A percentile compares a stretch with the other conserved stretches of the same genome.
These are phyloP conservation scores for Saturnispora besseyi DNA, from an alignment of 805 yeast genomes.

Conservation along the genomic window DNA sequence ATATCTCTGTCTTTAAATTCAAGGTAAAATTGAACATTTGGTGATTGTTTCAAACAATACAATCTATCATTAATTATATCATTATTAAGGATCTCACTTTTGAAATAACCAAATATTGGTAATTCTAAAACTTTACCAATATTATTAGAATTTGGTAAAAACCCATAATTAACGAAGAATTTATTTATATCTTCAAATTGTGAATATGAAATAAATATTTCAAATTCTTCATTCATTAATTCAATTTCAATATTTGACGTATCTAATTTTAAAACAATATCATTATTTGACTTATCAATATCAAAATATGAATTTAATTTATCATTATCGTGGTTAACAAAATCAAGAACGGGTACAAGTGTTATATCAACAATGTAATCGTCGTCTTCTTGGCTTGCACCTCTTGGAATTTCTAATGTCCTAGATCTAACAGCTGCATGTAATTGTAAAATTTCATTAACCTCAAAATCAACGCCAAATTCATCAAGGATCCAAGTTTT, in stretches of 20 bases:
- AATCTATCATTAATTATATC: conserved; percentile 15
- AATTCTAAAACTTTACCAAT: conserved; percentile 26
- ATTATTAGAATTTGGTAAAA: conserved; percentile 29
- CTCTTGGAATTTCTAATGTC: conserved; percentile 51
- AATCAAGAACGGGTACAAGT: conserved; percentile 59
- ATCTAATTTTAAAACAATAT: conserved; percentile 33
- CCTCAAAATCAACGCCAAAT: conserved; percentile 7
- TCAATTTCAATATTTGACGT: conserved; percentile 2
- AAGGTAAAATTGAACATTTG: conserved; percentile 32
- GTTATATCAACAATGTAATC: conserved; percentile 44
- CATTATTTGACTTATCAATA: conserved; percentile 37
- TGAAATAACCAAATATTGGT: conserved; percentile 27
- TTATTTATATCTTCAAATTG: conserved; percentile 34
- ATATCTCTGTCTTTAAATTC: conserved; percentile 15
- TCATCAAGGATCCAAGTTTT: conserved; percentile 15
- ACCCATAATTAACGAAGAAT: conserved; percentile 38
- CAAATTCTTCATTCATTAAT: conserved; percentile 15
- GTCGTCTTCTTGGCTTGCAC: conserved; percentile 21
- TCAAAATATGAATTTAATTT: conserved; percentile 50
- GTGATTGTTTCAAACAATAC: conserved; percentile 29
- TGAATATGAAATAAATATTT: conserved; percentile 38
- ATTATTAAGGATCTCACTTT: conserved; percentile 2
- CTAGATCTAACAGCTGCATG: conserved; percentile 46
- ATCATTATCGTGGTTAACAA: conserved; percentile 48
- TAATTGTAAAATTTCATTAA: conserved; percentile 17